Base-by-base conservation (phyloP, 2,329 filamentous ascomycete genomes). In the Colletotrichum horii region DNA sequence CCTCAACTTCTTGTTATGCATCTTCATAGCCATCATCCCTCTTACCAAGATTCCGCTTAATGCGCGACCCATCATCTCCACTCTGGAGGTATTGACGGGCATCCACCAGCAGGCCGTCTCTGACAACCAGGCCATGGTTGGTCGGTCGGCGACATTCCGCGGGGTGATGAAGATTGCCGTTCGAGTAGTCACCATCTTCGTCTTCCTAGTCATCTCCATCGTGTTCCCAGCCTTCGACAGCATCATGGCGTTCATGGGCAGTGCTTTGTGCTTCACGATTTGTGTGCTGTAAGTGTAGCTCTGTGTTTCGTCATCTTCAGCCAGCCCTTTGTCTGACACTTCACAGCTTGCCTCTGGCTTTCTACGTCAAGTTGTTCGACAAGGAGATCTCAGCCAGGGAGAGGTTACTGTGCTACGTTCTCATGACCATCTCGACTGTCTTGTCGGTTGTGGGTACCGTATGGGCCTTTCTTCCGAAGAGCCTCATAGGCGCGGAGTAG, bases 1-100 rank as follows among this genome's bases (percentile, higher is more conserved):
- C 2, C 84, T 98, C 55, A 95, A 93, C n/a, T 85, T 96, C 62
- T 88, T 96, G 78, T 94, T 98, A 83, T 95, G 95, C 78, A 88
- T 95, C 77, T 96, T 96, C 83, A 94, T 98, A 79, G 94, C 94
- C 81, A 96, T 98, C 82, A 98, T 98, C 78, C 97, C 96, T 1
- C 87, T 99, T 67, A 98, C 96, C 43, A 99, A 99, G 85, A 93
- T 98, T n/a, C 96, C 96, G 0, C 88, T 98, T 43, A 97, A 96
- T 82, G 94, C 94, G 11, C 93, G 96, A 3, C 97, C 96, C 14
- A 96, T 98, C 79, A 91, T 98, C 78, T 93, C 75, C 36, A 98
- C 96, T 0, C 85, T 95, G 68, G 97, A 98, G 86, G 91, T 97
- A 65, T 86, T 98, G 73, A 90, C 92, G 76, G 95, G 96, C 61